Base-by-base conservation (phyloP, 2,329 filamentous ascomycete genomes). In the Rhinocladiella similis region DNA sequence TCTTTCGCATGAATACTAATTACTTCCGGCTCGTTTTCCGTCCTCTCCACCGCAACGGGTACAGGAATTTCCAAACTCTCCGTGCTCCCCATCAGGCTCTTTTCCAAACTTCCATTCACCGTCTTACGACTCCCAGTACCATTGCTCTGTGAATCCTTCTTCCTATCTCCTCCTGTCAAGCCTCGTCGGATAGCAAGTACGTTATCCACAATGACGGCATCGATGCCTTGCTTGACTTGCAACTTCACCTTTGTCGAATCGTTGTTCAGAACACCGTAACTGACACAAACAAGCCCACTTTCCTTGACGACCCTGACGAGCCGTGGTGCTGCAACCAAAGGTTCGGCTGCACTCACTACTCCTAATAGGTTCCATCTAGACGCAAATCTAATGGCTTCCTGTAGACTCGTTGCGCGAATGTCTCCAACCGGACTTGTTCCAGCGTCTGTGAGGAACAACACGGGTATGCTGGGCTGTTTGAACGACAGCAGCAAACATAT, bases 391-490 rank as follows among this genome's bases (percentile, higher is more conserved):
- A 99, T 90, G 0, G 93, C 95, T 74, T 99, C 94, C 72, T 99
- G 95, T 36, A 99, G 78, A 66, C 90, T 96, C 61, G 86, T 91
- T 0, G 94, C 93, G 14, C 94, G 82, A 55, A 97, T 89, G 69
- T 99, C 94, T 25, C 91, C 91, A 2, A 96, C 91, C 0, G 84
- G 80, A 16, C 77, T 82, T n/a, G 85, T 86, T 0, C 93, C 94
- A 0, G 91, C 90, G 67, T 99, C 94, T 0, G 89, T 95, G 39
- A 99, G 80, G 76, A 99, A 99, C 60, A 99, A 78, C 57, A 99
- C 91, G 0, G 94, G 95, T 54, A 97, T 97, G 43, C 89, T 95
- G 1, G 93, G 93, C 76, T 99, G 94, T 77, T 99, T 99, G 81
- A 96, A 96, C 53, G 89, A 94, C 39, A 97, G 79, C 63, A 96